Evolutionary conservation across 306 rosid genomes (phyloP).

Genomic region (Begonia masoniana): DNA sequence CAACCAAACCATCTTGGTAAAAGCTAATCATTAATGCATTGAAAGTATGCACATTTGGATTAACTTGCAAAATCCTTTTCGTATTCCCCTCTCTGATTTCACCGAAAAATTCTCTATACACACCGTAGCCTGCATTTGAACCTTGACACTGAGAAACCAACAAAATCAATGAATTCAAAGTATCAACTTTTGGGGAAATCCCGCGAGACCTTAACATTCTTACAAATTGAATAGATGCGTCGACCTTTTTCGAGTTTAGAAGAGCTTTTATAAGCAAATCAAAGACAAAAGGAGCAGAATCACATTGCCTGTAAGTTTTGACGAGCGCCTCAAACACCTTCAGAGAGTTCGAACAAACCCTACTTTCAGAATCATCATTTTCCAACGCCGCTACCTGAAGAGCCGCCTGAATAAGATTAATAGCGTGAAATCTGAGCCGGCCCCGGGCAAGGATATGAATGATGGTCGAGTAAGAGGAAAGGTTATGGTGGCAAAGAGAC

Average conservation of each 20-base stretch:
- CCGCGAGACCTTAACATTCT: slow-evolving; percentile 55
- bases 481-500: slow-evolving; percentile 51
- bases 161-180: slow-evolving; percentile 54
- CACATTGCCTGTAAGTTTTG: slow-evolving; percentile 42
- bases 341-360: slow-evolving; percentile 18
- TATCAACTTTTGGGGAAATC: slow-evolving; percentile 40
- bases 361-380: neutral
- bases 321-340: slow-evolving; percentile 48
- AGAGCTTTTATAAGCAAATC: slow-evolving; percentile 57
- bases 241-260: slow-evolving; percentile 37
- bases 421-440: slow-evolving; percentile 50
- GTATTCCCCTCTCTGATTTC: slow-evolving; percentile 5
- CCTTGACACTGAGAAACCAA: slow-evolving; percentile 31
- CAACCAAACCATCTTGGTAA: slow-evolving; percentile 38
- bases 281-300: slow-evolving; percentile 71
- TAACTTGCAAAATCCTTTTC: slow-evolving; percentile 24
- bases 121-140: slow-evolving; percentile 28
- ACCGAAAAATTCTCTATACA: slow-evolving; percentile 46
- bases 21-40: slow-evolving; percentile 54
- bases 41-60: slow-evolving; percentile 51
- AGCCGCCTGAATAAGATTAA: slow-evolving; percentile 25
- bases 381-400: slow-evolving; percentile 18
- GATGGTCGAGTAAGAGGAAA: slow-evolving; percentile 47
- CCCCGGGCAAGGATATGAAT: slow-evolving; percentile 62
- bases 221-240: slow-evolving; percentile 32